These are phyloP conservation scores for Platanus orientalis DNA, from an alignment of 164 flowering plant genomes.

Conservation along the genomic window DNA sequence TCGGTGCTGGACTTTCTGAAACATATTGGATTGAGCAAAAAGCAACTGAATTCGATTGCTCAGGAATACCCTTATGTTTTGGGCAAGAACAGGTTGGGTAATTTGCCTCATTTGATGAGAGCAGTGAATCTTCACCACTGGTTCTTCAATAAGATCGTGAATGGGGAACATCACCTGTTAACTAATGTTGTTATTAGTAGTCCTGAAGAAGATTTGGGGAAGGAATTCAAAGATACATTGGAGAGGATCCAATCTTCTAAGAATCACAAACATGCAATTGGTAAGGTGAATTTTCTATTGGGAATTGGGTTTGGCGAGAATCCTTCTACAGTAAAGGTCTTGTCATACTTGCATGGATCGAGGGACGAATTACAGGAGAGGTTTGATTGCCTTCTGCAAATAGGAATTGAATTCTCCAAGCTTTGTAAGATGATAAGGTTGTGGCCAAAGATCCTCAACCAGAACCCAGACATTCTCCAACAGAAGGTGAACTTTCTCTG, in stretches of 20 bases:
- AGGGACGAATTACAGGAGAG: slow-evolving; percentile 43
- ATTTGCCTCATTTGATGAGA: slow-evolving; percentile 59
- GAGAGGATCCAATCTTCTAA: slow-evolving; percentile 27
- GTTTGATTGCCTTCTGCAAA: slow-evolving; percentile 42
- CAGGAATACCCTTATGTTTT: slow-evolving; percentile 40
- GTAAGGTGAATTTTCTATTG: slow-evolving; percentile 51
- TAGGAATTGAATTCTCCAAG: slow-evolving; percentile 46
- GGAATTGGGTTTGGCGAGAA: slow-evolving; percentile 70
- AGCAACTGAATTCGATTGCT: slow-evolving; percentile 25
- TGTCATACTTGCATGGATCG: slow-evolving; percentile 39
- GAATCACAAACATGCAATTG: slow-evolving; percentile 22
- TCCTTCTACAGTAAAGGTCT: slow-evolving; percentile 34
- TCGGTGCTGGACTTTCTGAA: slow-evolving; percentile 40
- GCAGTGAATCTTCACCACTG: slow-evolving; percentile 52
- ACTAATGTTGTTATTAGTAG: slow-evolving; percentile 22
- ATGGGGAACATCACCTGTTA: slow-evolving; percentile 41
- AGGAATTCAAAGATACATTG: slow-evolving; percentile 27
- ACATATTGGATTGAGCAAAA: slow-evolving; percentile 40
- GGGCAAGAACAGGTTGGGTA: slow-evolving; percentile 52
- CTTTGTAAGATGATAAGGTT: slow-evolving; percentile 40
- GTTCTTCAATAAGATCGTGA: slow-evolving; percentile 42
- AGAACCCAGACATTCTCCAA: slow-evolving; percentile 32
- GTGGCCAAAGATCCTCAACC: slow-evolving; percentile 52
- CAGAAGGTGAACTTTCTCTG: slow-evolving; percentile 43
- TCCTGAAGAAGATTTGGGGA: slow-evolving; percentile 34